phyloP scores from a whole-genome alignment of 129 eudicot genomes.

The Heracleum sosnowskyi region DNA sequence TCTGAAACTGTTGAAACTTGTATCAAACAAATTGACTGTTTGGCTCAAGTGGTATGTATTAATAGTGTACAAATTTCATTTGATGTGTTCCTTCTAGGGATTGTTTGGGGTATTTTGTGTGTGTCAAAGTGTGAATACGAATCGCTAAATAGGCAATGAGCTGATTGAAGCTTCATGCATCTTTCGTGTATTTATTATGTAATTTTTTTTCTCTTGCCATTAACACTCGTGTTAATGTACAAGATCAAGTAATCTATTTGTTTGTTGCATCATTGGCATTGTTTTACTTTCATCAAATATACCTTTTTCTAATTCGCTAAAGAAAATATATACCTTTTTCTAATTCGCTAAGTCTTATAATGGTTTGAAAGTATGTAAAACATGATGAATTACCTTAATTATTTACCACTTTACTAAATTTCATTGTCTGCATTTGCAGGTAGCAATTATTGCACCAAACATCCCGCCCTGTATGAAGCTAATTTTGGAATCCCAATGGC shows the following conservation, averaged over 20 bases:
- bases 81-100: background rate
- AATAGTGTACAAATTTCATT: background rate
- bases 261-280: background rate
- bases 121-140: background rate
- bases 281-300: background rate
- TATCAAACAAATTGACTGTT: too few relatives aligned
- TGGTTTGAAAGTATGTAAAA: background rate
- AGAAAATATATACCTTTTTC: background rate
- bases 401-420: background rate
- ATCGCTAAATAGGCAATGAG: background rate
- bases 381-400: background rate
- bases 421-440: constrained; percentile 36
- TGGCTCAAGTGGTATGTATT: too few relatives aligned
- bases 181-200: background rate
- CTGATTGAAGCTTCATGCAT: background rate
- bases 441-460: constrained; percentile 88
- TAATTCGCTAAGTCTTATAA: background rate
- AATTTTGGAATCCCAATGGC: constrained; percentile 94
- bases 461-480: constrained; percentile 85
- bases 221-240: background rate
- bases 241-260: background rate
- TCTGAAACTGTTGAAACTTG: too few relatives aligned
- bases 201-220: background rate
- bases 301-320: too few relatives aligned
- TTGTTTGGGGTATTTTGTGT: background rate